A percentile compares a stretch with the other conserved stretches of the same genome.
Evolutionary conservation across 495 filamentous ascomycete genomes (phyloP).

Genomic region (Pyronema domesticum): DNA sequence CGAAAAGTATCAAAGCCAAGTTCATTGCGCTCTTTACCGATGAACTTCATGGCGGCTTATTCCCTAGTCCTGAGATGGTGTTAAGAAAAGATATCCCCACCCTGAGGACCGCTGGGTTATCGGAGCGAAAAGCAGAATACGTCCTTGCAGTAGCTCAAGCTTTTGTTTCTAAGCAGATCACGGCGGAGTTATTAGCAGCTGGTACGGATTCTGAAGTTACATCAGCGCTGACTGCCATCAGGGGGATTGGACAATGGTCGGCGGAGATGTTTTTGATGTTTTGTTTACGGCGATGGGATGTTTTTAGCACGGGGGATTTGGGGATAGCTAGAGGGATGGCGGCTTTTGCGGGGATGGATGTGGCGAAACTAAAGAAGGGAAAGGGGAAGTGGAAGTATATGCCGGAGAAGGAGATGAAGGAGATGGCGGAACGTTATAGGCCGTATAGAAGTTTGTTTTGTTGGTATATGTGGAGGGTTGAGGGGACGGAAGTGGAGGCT

Average conservation of each 20-base stretch:
- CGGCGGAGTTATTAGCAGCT: constrained; percentile 50
- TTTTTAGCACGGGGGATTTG: constrained; percentile 82
- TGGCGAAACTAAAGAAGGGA: constrained; percentile 61
- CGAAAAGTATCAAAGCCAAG: constrained; percentile 66
- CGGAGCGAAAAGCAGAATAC: constrained; percentile 88
- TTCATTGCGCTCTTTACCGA: constrained; percentile 62
- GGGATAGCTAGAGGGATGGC: constrained; percentile 93
- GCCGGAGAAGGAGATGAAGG: constrained; percentile 79
- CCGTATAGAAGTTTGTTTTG: constrained; percentile 56
- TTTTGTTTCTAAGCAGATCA: constrained; percentile 56
- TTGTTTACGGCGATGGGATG: constrained; percentile 74
- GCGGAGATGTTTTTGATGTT: constrained; percentile 98
- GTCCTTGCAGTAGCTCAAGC: constrained; percentile 67
- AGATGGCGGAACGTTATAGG: constrained; percentile 57
- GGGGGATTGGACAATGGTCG: constrained; percentile 76
- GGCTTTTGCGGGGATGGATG: constrained; percentile 64
- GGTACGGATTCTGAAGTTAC: constrained; percentile 76
- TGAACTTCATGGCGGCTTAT: constrained; percentile 28
- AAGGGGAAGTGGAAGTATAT: constrained; percentile 95
- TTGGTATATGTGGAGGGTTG: constrained; percentile 89
- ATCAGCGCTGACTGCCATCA: constrained; percentile 61
- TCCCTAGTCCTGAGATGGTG: constrained; percentile 65
- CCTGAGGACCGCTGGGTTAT: constrained; percentile 71
- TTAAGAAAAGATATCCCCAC: constrained; percentile 37
- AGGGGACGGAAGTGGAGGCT: constrained; percentile 54